Base-by-base conservation (phyloP, 495 filamentous ascomycete species). In the Lentithecium fluviatile region DNA sequence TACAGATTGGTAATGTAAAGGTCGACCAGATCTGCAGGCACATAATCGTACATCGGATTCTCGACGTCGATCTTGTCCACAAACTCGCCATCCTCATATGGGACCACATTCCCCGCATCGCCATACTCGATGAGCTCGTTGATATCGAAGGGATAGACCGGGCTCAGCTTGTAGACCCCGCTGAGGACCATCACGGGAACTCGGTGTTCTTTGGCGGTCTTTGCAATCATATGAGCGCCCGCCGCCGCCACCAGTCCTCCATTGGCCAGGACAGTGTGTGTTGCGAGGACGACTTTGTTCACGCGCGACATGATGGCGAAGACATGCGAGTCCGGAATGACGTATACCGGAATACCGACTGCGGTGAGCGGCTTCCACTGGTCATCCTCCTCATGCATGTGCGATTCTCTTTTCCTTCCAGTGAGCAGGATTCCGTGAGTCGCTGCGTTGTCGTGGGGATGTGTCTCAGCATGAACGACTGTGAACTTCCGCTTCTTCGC, bases 1-100 rank as follows among this genome's bases (percentile, higher is more conserved):
- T 78, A 92, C 89, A 97, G 75, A 73, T 97, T 96, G 10, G 92
- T 95, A 62, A 97, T 87, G 69, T 96, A 96, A 36, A 94, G 82
- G 67, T 94, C 88, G 26, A 96, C 82, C 56, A 92, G 74, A 56
- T 93, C 88, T 7, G 88, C 82, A 1, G 87, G 86, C 11, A 97
- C 83, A 67, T 91, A 93, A 68, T 95, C 91, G 50, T 85, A 88
- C 20, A 92, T 67, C 10, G 89, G 89, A 73, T 91, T 94, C 60
- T 86, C 82, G 0, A 96, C 81, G 61, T 90, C 86, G 42, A 94
- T 81, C 66, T 85, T 82, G 7, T 89, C 84, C 47, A 94, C 84
- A 54, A 91, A 77, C 23, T 83, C 78, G 6, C 88, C 88, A 50
- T 95, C 85, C 43, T 87, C 82, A 67, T 85, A 95, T 34, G 76